Evolutionary conservation across 192 early-diverging fungal genomes (phyloP).

Genomic region (Coemansia umbellata): DNA sequence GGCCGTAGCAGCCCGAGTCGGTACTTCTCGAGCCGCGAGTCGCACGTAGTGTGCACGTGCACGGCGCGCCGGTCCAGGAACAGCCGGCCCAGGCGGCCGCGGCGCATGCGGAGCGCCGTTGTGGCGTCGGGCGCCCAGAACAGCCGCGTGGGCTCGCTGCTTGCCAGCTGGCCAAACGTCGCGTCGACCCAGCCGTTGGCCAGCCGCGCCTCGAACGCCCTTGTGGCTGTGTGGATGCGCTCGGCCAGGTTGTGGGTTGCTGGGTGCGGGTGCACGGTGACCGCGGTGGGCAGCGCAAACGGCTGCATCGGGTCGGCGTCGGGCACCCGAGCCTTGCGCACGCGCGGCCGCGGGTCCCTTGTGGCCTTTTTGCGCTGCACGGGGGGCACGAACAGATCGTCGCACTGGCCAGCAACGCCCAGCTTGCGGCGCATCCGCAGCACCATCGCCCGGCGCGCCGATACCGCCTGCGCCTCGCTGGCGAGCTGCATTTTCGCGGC

Average conservation of each 20-base stretch:
- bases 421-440: constrained; percentile 39
- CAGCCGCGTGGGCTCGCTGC: background rate
- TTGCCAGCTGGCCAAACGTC: constrained; percentile 12
- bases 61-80: constrained; percentile 37
- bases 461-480: constrained; percentile 59
- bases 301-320: constrained; percentile 14
- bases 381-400: constrained; percentile 47
- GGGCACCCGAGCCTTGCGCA: too few species aligned
- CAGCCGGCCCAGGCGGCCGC: constrained; percentile 29
- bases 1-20: constrained; percentile 26
- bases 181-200: constrained; percentile 30
- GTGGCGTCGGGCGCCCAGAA: constrained; percentile 25
- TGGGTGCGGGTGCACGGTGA: constrained; percentile 34
- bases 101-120: constrained; percentile 35
- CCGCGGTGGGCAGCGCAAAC: constrained; percentile 32
- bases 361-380: constrained; percentile 27
- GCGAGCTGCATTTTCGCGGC: constrained; percentile 68
- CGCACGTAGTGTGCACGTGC: background rate
- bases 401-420: background rate
- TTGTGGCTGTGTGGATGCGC: constrained; percentile 10
- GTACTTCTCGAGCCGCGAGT: constrained; percentile 14
- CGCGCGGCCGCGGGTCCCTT: too few species aligned
- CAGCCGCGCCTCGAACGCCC: constrained; percentile 8
- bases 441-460: constrained; percentile 19
- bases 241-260: constrained; percentile 19